phyloP scores from a whole-genome alignment of 2,329 filamentous ascomycete genomes.

The Cladosporium sp. region DNA sequence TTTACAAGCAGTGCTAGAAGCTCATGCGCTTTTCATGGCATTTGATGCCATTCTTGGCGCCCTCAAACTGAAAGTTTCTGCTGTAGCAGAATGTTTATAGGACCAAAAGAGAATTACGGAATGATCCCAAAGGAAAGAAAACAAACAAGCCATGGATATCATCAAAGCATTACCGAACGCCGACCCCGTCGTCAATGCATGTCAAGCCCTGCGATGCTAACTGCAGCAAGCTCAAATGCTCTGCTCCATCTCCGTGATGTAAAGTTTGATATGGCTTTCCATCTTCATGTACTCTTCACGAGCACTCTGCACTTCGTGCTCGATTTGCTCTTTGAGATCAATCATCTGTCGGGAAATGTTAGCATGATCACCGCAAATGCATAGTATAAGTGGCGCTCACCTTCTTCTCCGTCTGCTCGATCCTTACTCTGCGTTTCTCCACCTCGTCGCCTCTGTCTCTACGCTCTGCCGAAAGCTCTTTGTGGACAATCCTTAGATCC shows the following conservation, averaged over 20 bases:
- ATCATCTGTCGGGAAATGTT: conserved; percentile 67
- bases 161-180: conserved; percentile 11
- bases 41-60: background rate
- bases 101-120: background rate
- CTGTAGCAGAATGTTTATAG: background rate
- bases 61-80: background rate
- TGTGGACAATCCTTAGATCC: conserved; percentile 76
- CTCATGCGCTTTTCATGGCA: background rate
- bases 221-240: conserved; percentile 51
- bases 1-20: background rate
- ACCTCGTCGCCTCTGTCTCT: conserved; percentile 87
- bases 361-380: conserved; percentile 21
- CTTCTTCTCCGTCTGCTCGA: conserved; percentile 99
- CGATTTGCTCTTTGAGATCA: conserved; percentile 95
- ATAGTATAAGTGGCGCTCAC: conserved; percentile 49
- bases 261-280: conserved; percentile 94
- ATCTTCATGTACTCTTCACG: conserved; percentile 96
- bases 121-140: background rate
- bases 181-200: background rate
- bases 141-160: conserved; percentile 10
- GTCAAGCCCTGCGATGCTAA: too few relatives aligned
- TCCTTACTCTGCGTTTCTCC: conserved; percentile 85
- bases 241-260: conserved; percentile 99
- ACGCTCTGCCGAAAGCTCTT: conserved; percentile 78
- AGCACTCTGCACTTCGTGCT: conserved; percentile 85